Percentiles rank a stretch among this genome's conserved stretches.
phyloP scores from a whole-genome alignment of 805 yeast genomes.

The Ascoidea asiatica region DNA sequence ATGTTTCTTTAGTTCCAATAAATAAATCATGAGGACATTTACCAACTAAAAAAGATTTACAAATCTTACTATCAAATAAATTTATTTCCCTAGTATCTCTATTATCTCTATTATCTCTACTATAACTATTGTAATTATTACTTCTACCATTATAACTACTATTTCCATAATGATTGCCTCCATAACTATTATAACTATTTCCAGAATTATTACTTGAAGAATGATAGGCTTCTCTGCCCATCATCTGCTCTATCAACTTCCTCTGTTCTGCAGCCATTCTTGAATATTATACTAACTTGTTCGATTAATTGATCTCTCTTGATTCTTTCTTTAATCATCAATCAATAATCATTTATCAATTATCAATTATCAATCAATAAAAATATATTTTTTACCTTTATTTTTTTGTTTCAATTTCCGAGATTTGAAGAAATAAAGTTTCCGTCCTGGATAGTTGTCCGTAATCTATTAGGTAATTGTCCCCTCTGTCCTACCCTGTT shows the following conservation, averaged over 20 bases:
- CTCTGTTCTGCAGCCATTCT: slow-evolving; percentile 11
- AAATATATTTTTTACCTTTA: too few relatives aligned
- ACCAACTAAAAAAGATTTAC: slow-evolving; percentile 76
- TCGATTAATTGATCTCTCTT: too few relatives aligned
- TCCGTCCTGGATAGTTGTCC: too few relatives aligned
- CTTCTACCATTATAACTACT: too few relatives aligned
- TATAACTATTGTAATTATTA: too few relatives aligned
- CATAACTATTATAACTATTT: too few relatives aligned
- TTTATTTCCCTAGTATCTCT: slow-evolving; percentile 12
- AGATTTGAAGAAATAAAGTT: too few relatives aligned
- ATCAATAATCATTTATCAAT: neutral
- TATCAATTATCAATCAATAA: too few relatives aligned
- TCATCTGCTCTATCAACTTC: slow-evolving; percentile 7
- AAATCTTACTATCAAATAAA: slow-evolving; percentile 45
- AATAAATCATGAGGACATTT: slow-evolving; percentile 79
- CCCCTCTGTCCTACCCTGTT: too few relatives aligned
- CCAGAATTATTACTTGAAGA: neutral
- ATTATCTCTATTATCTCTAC: slow-evolving; percentile 8
- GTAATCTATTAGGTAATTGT: too few relatives aligned
- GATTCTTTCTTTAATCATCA: neutral
- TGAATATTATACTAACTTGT: too few relatives aligned
- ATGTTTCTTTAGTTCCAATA: slow-evolving; percentile 66
- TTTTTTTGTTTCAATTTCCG: too few relatives aligned
- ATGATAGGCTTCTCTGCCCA: slow-evolving; percentile 8
- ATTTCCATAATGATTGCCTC: neutral